These are phyloP conservation scores for Echium plantagineum DNA, from an alignment of 257 asterid species.

Conservation along the genomic window DNA sequence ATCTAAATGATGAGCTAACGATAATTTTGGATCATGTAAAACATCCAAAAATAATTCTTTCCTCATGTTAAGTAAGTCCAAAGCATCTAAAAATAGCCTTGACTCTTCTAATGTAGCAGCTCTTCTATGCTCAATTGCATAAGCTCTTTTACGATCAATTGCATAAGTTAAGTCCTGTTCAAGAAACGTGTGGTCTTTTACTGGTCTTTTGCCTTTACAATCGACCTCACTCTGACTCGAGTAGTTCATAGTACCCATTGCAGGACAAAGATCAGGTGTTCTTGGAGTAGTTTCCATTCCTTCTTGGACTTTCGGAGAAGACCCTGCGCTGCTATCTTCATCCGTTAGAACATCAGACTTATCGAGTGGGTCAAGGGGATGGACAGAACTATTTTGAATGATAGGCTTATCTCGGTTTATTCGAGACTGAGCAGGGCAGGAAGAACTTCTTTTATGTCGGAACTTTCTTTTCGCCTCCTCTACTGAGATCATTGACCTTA, in stretches of 20 bases:
- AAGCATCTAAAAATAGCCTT: constrained; percentile 58
- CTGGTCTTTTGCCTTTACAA: constrained; percentile 18
- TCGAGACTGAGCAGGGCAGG: constrained; percentile 29
- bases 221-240: constrained; percentile 36
- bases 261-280: constrained; percentile 20
- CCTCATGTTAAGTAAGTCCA: constrained; percentile 60
- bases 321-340: constrained; percentile 10
- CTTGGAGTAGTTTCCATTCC: not conserved
- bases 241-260: constrained; percentile 24
- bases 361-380: constrained; percentile 10
- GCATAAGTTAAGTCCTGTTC: constrained; percentile 35
- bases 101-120: constrained; percentile 47
- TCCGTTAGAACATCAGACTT: constrained; percentile 1
- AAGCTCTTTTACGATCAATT: constrained; percentile 34
- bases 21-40: constrained; percentile 52
- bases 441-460: constrained; percentile 53
- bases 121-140: constrained; percentile 38
- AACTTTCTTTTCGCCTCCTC: constrained; percentile 38
- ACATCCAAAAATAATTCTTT: constrained; percentile 66
- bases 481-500: constrained; percentile 48
- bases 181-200: constrained; percentile 40
- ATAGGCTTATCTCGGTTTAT: constrained; percentile 11
- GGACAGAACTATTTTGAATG: too few species aligned
- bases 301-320: constrained; percentile 13
- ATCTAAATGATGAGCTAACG: constrained; percentile 34